A percentile compares a stretch with the other conserved stretches of the same genome.
Conservation (phyloP, 805 yeast genomes). For the Candida taoyuanica region DNA sequence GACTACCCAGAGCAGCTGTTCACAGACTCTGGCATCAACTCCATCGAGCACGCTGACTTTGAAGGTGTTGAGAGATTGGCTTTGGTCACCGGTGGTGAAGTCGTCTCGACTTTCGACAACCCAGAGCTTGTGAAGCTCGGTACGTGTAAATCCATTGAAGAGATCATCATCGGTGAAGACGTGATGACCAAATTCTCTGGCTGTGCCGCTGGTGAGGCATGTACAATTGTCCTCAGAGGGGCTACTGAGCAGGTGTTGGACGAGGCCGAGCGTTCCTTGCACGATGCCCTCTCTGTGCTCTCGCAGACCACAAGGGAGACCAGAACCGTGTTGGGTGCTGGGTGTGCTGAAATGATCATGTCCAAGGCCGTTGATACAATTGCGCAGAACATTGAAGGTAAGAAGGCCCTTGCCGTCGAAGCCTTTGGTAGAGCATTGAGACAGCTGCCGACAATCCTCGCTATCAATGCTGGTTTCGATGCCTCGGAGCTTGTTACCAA, state of each 20-base stretch:
- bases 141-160: slow-evolving; percentile 85
- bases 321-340: slow-evolving; percentile 80
- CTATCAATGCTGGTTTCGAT: slow-evolving; percentile 97
- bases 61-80: slow-evolving; percentile 97
- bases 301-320: slow-evolving; percentile 94
- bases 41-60: slow-evolving; percentile 97
- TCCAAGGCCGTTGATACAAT: slow-evolving; percentile 96
- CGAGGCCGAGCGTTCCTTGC: slow-evolving; percentile 95
- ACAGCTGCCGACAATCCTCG: slow-evolving; percentile 90
- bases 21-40: slow-evolving; percentile 79
- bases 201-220: slow-evolving; percentile 91
- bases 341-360: slow-evolving; percentile 91
- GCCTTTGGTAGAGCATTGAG: slow-evolving; percentile 91
- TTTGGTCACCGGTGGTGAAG: slow-evolving; percentile 96
- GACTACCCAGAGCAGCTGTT: slow-evolving; percentile 97
- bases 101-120: slow-evolving; percentile 90
- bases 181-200: slow-evolving; percentile 91
- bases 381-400: slow-evolving; percentile 91
- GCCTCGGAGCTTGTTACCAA: slow-evolving; percentile 88
- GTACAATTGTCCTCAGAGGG: slow-evolving; percentile 93
- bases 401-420: slow-evolving; percentile 90
- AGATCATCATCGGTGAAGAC: slow-evolving; percentile 89
- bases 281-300: slow-evolving; percentile 92
- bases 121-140: slow-evolving; percentile 87
- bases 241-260: slow-evolving; percentile 96